Percentiles rank a stretch among this genome's conserved stretches.
These are phyloP conservation scores for Ceratobasidium papillatum DNA, from an alignment of 1,284 basidiomycete species.

Conservation along the genomic window DNA sequence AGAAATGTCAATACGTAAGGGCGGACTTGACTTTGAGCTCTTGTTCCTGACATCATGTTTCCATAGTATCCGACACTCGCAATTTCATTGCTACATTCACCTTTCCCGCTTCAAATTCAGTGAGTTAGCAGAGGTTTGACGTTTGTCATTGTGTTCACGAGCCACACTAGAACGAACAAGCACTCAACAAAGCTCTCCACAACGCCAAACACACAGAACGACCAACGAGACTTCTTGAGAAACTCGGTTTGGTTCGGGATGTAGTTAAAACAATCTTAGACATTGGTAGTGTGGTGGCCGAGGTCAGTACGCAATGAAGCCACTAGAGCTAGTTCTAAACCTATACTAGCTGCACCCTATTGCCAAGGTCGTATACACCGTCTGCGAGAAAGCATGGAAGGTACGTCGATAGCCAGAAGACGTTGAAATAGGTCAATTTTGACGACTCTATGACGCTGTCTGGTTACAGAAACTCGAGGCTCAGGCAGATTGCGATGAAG, in stretches of 20 bases:
- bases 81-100: background rate
- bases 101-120: background rate
- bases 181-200: background rate
- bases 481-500: constrained; percentile 1
- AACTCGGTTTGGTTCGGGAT: background rate
- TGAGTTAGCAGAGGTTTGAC: background rate
- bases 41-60: too few species aligned
- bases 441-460: background rate
- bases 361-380: background rate
- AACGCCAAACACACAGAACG: background rate
- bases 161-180: background rate
- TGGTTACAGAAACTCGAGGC: background rate
- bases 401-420: too few species aligned
- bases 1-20: background rate
- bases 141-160: background rate
- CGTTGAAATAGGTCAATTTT: too few species aligned
- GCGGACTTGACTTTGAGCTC: background rate
- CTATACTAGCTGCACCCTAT: background rate
- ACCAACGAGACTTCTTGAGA: background rate
- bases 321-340: too few species aligned
- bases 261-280: background rate
- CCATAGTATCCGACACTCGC: background rate
- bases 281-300: background rate
- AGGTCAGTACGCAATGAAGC: background rate
- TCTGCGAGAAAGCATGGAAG: background rate